phyloP scores from a whole-genome alignment of 176 grass and related monocot species.

The Rhynchospora tenuis region DNA sequence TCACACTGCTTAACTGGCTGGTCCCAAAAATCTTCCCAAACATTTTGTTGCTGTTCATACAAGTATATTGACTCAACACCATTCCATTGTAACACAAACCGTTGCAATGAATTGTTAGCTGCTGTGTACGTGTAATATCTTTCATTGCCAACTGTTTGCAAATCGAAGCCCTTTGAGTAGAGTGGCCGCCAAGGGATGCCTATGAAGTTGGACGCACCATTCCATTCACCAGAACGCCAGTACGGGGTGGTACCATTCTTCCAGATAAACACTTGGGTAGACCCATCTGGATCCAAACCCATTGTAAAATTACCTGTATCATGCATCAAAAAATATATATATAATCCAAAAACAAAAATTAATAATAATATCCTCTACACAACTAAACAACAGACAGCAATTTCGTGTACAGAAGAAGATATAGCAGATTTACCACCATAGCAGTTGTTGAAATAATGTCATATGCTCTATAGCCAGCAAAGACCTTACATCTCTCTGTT shows the following conservation, averaged over 20 bases:
- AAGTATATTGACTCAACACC: slow-evolving; percentile 58
- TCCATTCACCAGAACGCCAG: slow-evolving; percentile 59
- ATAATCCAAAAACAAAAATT: slow-evolving; percentile 29
- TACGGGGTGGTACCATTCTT: slow-evolving; percentile 25
- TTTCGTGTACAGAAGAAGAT: neutral
- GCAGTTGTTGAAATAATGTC: neutral
- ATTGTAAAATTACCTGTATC: slow-evolving; percentile 18
- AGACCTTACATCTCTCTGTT: too few relatives aligned
- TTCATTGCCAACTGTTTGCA: slow-evolving; percentile 13
- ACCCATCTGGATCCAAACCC: slow-evolving; percentile 19
- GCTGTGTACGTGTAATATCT: slow-evolving; percentile 63
- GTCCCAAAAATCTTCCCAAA: slow-evolving; percentile 58
- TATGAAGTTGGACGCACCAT: slow-evolving; percentile 40
- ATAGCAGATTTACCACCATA: neutral
- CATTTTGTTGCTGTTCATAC: slow-evolving; percentile 11
- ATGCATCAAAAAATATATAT: slow-evolving; percentile 4
- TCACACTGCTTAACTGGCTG: slow-evolving; percentile 69
- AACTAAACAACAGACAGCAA: neutral
- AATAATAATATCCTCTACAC: slow-evolving; percentile 31
- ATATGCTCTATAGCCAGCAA: neutral
- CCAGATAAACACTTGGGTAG: slow-evolving; percentile 24
- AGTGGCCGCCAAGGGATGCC: slow-evolving; percentile 67
- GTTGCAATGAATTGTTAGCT: slow-evolving; percentile 56
- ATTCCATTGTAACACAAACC: slow-evolving; percentile 56
- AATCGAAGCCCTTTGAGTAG: slow-evolving; percentile 46